Evolutionary conservation across 1,139 yeast genomes (phyloP).

Genomic region (Lodderomyces theae): DNA sequence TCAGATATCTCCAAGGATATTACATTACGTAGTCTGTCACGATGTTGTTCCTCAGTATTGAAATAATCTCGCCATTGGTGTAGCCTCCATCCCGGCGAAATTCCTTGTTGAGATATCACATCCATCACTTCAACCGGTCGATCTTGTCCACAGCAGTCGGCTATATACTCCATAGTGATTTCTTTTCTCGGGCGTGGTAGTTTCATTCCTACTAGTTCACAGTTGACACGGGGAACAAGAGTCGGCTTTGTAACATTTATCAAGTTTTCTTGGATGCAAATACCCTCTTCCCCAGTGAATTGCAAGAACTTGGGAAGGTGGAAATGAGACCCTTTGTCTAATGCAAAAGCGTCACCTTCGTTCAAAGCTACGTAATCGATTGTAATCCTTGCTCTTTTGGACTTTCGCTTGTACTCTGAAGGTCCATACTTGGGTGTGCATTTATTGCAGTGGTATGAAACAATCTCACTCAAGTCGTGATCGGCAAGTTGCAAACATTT

Average conservation of each 20-base stretch:
- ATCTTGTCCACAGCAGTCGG: slow-evolving; percentile 62
- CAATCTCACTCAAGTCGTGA: slow-evolving; percentile 38
- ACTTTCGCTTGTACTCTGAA: slow-evolving; percentile 51
- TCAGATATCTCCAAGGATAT: slow-evolving; percentile 76
- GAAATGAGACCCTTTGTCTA: slow-evolving; percentile 59
- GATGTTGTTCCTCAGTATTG: slow-evolving; percentile 35
- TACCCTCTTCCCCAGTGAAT: slow-evolving; percentile 16
- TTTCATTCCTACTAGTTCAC: slow-evolving; percentile 33
- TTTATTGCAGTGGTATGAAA: slow-evolving; percentile 52
- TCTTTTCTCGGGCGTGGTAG: slow-evolving; percentile 31
- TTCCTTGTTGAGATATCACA: slow-evolving; percentile 74
- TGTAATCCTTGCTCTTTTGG: slow-evolving; percentile 50
- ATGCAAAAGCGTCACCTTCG: slow-evolving; percentile 65
- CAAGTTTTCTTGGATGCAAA: slow-evolving; percentile 28
- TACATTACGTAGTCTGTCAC: slow-evolving; percentile 76
- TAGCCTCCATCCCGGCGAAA: slow-evolving; percentile 64
- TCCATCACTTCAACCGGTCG: slow-evolving; percentile 82
- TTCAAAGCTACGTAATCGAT: slow-evolving; percentile 81
- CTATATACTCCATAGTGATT: slow-evolving; percentile 55
- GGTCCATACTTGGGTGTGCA: slow-evolving; percentile 53
- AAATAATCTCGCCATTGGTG: slow-evolving; percentile 76
- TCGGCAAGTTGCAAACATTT: slow-evolving; percentile 44
- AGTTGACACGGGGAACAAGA: slow-evolving; percentile 30
- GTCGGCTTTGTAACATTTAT: slow-evolving; percentile 38
- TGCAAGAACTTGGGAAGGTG: slow-evolving; percentile 45